phyloP scores from a whole-genome alignment of 2,329 filamentous ascomycete species.

The Aspergillus novofumigatus region DNA sequence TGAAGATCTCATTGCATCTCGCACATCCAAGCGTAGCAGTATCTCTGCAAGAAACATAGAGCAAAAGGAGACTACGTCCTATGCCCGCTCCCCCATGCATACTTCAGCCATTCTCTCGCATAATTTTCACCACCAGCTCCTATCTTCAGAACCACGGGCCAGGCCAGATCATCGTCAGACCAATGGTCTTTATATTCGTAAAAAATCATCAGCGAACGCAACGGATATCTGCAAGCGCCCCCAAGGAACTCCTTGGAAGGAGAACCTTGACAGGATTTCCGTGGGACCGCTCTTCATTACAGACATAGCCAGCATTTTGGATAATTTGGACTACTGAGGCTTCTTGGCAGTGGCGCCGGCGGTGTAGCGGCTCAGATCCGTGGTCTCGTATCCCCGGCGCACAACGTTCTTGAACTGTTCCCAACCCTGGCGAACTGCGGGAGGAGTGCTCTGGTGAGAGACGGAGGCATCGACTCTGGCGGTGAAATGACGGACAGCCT shows the following conservation, averaged over 20 bases:
- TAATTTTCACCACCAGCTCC: neutral
- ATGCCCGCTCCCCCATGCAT: neutral
- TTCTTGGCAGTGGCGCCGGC: constrained; percentile 48
- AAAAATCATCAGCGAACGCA: constrained; percentile 4
- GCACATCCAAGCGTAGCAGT: neutral
- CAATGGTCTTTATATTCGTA: constrained; percentile 8
- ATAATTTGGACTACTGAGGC: constrained; percentile 37
- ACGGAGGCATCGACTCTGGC: constrained; percentile 76
- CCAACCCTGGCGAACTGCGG: constrained; percentile 75
- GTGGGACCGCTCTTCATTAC: neutral
- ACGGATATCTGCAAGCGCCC: neutral
- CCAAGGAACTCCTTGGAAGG: neutral
- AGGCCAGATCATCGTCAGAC: constrained; percentile 2
- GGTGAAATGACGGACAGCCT: constrained; percentile 67
- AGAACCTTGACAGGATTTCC: neutral
- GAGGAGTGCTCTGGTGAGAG: constrained; percentile 81
- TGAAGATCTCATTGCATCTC: neutral
- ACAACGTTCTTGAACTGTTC: constrained; percentile 68
- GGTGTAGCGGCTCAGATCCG: constrained; percentile 72
- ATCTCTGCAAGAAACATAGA: neutral
- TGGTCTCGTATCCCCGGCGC: constrained; percentile 71
- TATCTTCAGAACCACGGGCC: neutral
- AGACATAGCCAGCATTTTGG: neutral
- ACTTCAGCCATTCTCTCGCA: neutral
- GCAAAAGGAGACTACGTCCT: neutral